phyloP scores from a whole-genome alignment of 1,284 basidiomycete genomes.

The Ganoderma leucocontextum region DNA sequence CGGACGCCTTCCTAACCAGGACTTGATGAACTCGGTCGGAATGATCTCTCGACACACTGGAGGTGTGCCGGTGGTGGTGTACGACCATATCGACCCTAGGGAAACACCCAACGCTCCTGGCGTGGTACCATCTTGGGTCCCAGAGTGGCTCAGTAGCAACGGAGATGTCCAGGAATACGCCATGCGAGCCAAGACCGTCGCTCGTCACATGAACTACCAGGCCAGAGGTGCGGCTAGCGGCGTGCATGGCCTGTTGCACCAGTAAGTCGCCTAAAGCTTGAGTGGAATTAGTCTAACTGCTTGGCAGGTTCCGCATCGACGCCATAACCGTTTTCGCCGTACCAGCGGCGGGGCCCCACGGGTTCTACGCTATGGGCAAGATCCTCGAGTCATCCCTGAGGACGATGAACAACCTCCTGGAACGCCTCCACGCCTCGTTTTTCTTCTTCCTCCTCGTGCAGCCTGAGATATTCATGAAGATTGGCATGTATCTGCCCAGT shows the following conservation, averaged over 20 bases:
- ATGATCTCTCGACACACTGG: constrained; percentile 78
- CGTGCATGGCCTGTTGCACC: constrained; percentile 81
- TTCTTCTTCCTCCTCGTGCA: constrained; percentile 91
- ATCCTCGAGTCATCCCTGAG: constrained; percentile 87
- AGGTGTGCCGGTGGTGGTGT: constrained; percentile 78
- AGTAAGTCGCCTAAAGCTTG: constrained; percentile 50
- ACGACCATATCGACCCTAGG: constrained; percentile 72
- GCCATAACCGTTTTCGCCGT: constrained; percentile 91
- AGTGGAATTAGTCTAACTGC: not conserved
- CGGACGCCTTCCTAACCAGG: constrained; percentile 95
- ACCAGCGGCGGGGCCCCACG: constrained; percentile 92
- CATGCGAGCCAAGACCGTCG: constrained; percentile 68
- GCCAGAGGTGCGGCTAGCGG: constrained; percentile 77
- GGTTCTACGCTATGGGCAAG: constrained; percentile 93
- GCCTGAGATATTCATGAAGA: constrained; percentile 84
- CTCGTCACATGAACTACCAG: constrained; percentile 74
- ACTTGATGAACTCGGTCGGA: constrained; percentile 87
- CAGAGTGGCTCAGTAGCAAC: constrained; percentile 51
- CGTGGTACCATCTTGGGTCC: constrained; percentile 54
- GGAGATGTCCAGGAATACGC: constrained; percentile 59
- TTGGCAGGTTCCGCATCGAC: constrained; percentile 85
- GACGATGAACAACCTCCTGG: constrained; percentile 91
- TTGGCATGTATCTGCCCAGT: constrained; percentile 89
- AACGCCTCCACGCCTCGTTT: constrained; percentile 94
- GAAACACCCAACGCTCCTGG: constrained; percentile 47